Conservation (phyloP, 2,329 filamentous ascomycete genomes). For the Pestalotiopsis sp. region DNA sequence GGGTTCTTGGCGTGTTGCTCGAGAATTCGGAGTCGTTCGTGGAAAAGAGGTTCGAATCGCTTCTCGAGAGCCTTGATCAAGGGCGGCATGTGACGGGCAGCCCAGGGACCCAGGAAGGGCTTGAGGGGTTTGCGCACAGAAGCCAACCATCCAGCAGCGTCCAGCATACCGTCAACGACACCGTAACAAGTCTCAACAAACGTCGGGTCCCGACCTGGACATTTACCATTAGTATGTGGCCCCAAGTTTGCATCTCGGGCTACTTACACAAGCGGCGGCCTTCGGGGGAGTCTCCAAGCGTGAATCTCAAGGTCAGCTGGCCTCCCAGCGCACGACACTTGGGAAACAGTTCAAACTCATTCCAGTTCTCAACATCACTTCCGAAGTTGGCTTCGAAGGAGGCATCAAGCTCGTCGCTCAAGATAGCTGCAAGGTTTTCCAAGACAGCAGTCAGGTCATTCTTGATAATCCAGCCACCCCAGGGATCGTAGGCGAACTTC, state of each 20-base stretch:
- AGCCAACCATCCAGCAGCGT: slow-evolving; percentile 34
- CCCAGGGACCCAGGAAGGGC: slow-evolving; percentile 32
- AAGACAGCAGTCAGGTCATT: slow-evolving; percentile 36
- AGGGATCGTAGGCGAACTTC: slow-evolving; percentile 24
- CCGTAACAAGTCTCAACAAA: slow-evolving; percentile 33
- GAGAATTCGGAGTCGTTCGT: slow-evolving; percentile 21
- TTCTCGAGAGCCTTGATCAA: slow-evolving; percentile 29
- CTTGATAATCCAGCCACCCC: slow-evolving; percentile 34
- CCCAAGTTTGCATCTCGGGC: not conserved
- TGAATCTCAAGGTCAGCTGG: slow-evolving; percentile 26
- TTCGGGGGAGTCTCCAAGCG: slow-evolving; percentile 23
- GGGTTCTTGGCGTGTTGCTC: slow-evolving; percentile 20
- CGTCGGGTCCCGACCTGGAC: slow-evolving; percentile 34
- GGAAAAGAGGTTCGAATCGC: slow-evolving; percentile 24
- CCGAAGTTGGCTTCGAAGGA: slow-evolving; percentile 39
- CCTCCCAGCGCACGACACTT: slow-evolving; percentile 31
- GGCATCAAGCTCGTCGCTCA: slow-evolving; percentile 37
- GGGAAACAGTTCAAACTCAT: slow-evolving; percentile 31
- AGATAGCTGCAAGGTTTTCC: slow-evolving; percentile 33
- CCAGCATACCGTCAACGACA: slow-evolving; percentile 34
- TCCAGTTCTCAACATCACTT: slow-evolving; percentile 35
- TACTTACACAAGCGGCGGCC: slow-evolving; percentile 34
- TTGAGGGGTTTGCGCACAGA: slow-evolving; percentile 33
- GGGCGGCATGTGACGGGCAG: slow-evolving; percentile 23
- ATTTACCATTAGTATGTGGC: not conserved